Evolutionary conservation across 306 rosid genomes (phyloP).

Genomic region (Acacia melanoxylon): DNA sequence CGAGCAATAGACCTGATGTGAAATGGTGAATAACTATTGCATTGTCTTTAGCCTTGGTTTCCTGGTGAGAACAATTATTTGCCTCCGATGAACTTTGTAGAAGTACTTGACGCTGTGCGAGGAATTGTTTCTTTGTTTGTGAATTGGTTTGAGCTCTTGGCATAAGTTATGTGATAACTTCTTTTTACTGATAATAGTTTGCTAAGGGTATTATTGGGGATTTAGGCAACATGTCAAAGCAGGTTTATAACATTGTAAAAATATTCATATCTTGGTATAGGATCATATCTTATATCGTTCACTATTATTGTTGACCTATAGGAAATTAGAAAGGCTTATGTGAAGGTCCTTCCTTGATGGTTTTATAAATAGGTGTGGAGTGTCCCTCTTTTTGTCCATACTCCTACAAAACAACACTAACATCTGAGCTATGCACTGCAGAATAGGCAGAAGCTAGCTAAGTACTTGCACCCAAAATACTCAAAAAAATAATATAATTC

Average conservation of each 20-base stretch:
- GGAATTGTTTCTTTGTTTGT: background rate
- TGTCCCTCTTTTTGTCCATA: conserved; percentile 77
- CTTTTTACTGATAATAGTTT: background rate
- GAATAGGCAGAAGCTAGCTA: background rate
- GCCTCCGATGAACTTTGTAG: background rate
- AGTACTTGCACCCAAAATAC: background rate
- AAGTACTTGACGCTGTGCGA: background rate
- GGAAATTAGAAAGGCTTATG: conserved; percentile 54
- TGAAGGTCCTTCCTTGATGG: conserved; percentile 82
- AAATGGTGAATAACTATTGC: conserved; percentile 11
- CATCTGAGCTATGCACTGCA: background rate
- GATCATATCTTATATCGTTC: conserved; percentile 55
- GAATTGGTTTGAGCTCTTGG: background rate
- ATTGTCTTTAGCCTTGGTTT: background rate
- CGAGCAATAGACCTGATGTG: conserved; percentile 20
- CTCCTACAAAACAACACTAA: conserved; percentile 43
- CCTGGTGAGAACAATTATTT: background rate
- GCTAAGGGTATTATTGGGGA: background rate
- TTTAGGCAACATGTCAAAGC: background rate
- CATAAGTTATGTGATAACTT: background rate
- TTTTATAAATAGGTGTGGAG: conserved; percentile 80
- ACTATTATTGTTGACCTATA: conserved; percentile 67
- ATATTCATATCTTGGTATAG: conserved; percentile 36
- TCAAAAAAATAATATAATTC: background rate
- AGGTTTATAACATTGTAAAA: background rate